These are phyloP conservation scores for Acanthamoeba triangularis DNA, from an alignment of 208 protist species.

Conservation along the genomic window DNA sequence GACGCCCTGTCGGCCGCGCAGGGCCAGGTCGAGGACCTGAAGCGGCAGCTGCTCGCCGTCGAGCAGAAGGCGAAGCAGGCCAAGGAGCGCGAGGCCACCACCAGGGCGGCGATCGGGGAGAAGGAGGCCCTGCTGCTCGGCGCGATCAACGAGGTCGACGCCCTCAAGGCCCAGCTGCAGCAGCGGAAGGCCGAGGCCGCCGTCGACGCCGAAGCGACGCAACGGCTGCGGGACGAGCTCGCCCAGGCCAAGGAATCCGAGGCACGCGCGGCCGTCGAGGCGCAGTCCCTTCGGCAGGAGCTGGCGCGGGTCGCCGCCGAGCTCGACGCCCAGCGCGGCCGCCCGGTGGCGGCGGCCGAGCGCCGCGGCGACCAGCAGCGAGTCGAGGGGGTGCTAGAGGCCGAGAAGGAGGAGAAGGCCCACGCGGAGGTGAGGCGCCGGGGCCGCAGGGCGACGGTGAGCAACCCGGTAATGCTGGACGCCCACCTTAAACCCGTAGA, in stretches of 20 bases:
- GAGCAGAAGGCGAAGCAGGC: not conserved
- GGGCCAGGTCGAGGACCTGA: not conserved
- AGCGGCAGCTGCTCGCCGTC: not conserved
- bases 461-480: not conserved
- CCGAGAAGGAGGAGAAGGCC: not conserved
- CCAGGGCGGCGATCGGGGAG: not conserved
- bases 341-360: not conserved
- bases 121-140: not conserved
- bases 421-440: not conserved
- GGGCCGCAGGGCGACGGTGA: not conserved
- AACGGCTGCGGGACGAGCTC: not conserved
- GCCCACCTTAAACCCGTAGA: not conserved
- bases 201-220: not conserved
- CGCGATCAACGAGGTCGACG: constrained; percentile 28
- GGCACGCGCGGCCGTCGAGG: not conserved
- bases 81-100: constrained; percentile 6
- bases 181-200: not conserved
- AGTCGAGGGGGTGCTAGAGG: not conserved
- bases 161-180: not conserved
- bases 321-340: not conserved
- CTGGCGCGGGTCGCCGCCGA: not conserved
- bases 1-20: not conserved
- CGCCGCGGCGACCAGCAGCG: not conserved
- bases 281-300: not conserved
- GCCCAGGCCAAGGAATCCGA: not conserved